Conservation (phyloP, 345 rosid species). For the Microthlaspi erraticum region DNA sequence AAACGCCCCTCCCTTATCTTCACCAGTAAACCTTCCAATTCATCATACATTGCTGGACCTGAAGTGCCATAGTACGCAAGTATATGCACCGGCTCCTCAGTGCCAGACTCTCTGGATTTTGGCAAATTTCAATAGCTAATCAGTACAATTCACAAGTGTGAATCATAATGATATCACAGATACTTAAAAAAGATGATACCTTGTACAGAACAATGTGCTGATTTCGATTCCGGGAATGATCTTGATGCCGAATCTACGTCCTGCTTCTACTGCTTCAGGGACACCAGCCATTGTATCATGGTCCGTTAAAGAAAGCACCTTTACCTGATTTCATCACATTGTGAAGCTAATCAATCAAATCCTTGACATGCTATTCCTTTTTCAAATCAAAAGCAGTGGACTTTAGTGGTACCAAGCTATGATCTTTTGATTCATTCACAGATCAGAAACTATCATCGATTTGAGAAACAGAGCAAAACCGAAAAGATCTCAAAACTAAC, state of each 20-base stretch:
- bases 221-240: slow-evolving; percentile 95
- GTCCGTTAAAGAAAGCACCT: slow-evolving; percentile 94
- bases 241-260: slow-evolving; percentile 73
- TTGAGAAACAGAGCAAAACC: not conserved
- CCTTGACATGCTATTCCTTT: not conserved
- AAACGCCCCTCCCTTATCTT: slow-evolving; percentile 90
- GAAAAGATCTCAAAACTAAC: slow-evolving; percentile 47
- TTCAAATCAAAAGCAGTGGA: not conserved
- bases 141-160: slow-evolving; percentile 29
- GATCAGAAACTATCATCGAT: not conserved
- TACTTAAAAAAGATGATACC: slow-evolving; percentile 52
- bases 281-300: slow-evolving; percentile 91
- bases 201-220: slow-evolving; percentile 78
- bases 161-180: too few relatives aligned
- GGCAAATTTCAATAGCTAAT: slow-evolving; percentile 23
- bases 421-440: not conserved
- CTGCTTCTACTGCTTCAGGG: slow-evolving; percentile 91
- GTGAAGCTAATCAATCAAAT: slow-evolving; percentile 48
- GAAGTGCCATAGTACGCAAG: slow-evolving; percentile 95
- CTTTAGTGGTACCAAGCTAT: not conserved
- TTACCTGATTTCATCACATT: slow-evolving; percentile 74
- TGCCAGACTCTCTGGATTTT: slow-evolving; percentile 53
- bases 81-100: slow-evolving; percentile 89
- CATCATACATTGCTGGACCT: slow-evolving; percentile 69
- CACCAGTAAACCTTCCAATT: slow-evolving; percentile 67